These are phyloP conservation scores for Scutellaria galericulata DNA, from an alignment of 257 asterid species.

Conservation along the genomic window DNA sequence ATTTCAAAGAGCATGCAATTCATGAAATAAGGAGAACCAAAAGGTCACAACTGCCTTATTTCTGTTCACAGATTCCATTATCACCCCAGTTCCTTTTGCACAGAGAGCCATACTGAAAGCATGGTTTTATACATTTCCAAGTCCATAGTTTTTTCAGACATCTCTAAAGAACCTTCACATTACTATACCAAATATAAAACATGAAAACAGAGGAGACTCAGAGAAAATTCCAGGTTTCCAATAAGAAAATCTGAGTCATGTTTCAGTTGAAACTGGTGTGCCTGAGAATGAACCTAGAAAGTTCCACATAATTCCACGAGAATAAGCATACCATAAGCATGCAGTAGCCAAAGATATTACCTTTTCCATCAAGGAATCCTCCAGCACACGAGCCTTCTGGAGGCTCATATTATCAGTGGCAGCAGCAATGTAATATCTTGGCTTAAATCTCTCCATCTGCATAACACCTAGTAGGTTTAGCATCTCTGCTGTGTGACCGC, in stretches of 20 bases:
- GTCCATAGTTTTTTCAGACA: not conserved
- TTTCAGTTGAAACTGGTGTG: not conserved
- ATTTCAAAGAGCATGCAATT: constrained; percentile 23
- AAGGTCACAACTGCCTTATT: not conserved
- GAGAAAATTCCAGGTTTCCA: too few relatives aligned
- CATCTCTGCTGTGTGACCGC: constrained; percentile 99
- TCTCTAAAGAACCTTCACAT: constrained; percentile 1
- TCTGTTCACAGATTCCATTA: not conserved
- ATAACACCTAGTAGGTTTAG: constrained; percentile 69
- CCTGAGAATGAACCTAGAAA: constrained; percentile 1
- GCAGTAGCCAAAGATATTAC: constrained; percentile 41
- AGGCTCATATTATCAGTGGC: constrained; percentile 97
- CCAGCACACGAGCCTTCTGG: constrained; percentile 77
- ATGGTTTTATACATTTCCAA: not conserved
- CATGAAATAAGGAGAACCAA: not conserved
- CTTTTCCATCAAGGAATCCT: constrained; percentile 65
- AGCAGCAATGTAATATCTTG: constrained; percentile 86
- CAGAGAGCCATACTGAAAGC: not conserved
- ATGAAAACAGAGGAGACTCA: not conserved
- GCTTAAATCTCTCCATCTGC: constrained; percentile 68
- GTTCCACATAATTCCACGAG: not conserved
- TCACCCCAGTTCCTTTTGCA: not conserved
- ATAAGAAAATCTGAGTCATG: not conserved
- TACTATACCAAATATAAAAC: not conserved
- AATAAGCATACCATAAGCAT: not conserved